These are phyloP conservation scores for Venturiaceae sp. DNA, from an alignment of 2,329 filamentous ascomycete genomes.

Conservation along the genomic window DNA sequence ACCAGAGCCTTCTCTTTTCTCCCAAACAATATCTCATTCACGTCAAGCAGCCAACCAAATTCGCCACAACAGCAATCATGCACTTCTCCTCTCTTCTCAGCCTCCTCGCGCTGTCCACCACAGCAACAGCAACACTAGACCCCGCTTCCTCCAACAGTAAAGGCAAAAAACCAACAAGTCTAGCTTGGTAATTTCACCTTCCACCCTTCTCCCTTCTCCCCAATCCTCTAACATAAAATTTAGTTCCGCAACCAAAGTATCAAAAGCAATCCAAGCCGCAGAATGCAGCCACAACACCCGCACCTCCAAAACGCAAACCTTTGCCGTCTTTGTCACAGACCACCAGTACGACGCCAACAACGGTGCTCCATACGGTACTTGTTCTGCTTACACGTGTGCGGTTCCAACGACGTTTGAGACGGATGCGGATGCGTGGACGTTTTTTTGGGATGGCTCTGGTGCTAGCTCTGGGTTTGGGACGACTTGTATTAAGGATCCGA, in stretches of 20 bases:
- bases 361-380: conserved; percentile 40
- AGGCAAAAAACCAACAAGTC: conserved; percentile 19
- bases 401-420: conserved; percentile 22
- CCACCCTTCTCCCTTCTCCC: not conserved
- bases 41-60: not conserved
- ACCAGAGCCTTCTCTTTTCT: not conserved
- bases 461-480: conserved; percentile 21
- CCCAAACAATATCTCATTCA: not conserved
- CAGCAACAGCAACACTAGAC: conserved; percentile 23
- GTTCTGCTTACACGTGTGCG: conserved; percentile 31
- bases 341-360: conserved; percentile 33
- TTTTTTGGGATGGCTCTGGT: conserved; percentile 27
- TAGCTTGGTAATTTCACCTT: conserved; percentile 18
- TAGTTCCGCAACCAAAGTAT: conserved; percentile 19
- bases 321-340: conserved; percentile 32
- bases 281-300: conserved; percentile 31
- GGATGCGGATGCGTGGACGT: conserved; percentile 31
- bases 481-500: conserved; percentile 29
- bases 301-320: conserved; percentile 24
- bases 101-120: conserved; percentile 10
- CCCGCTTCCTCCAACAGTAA: conserved; percentile 28
- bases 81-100: not conserved
- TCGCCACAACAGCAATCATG: not conserved
- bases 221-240: not conserved
- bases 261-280: conserved; percentile 10